phyloP scores from a whole-genome alignment of 208 protist genomes.

The Porcisia deanei region DNA sequence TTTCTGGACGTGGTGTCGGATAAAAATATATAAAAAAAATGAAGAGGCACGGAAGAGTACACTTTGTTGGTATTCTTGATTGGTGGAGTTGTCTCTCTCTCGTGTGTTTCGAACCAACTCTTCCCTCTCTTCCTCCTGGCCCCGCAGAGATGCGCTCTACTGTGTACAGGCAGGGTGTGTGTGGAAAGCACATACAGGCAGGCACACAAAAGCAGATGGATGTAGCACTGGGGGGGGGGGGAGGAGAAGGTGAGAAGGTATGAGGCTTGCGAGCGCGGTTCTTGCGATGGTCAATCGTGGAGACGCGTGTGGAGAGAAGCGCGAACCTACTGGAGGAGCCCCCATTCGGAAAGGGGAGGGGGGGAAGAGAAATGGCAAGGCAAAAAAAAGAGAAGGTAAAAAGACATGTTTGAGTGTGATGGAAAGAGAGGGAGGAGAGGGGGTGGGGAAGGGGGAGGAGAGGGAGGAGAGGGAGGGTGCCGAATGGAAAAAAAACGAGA shows the following conservation, averaged over 20 bases:
- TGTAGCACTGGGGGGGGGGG: background rate
- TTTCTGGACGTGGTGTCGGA: background rate
- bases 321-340: too few relatives aligned
- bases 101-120: background rate
- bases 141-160: background rate
- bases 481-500: too few relatives aligned
- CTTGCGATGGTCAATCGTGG: background rate
- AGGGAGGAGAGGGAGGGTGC: too few relatives aligned
- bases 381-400: too few relatives aligned
- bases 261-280: background rate
- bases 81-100: background rate
- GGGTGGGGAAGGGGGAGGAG: background rate
- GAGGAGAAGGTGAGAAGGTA: background rate
- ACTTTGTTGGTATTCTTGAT: background rate
- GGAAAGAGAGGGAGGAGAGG: too few relatives aligned
- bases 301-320: too few relatives aligned
- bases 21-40: too few relatives aligned
- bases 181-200: background rate
- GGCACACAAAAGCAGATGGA: background rate
- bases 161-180: background rate
- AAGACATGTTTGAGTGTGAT: too few relatives aligned
- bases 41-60: background rate
- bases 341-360: background rate
- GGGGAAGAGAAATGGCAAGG: background rate
- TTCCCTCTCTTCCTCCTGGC: background rate